Percentiles rank a stretch among this genome's conserved stretches.
Evolutionary conservation across 2,329 filamentous ascomycete genomes (phyloP).

Genomic region (Pyrenochaeta sp.): DNA sequence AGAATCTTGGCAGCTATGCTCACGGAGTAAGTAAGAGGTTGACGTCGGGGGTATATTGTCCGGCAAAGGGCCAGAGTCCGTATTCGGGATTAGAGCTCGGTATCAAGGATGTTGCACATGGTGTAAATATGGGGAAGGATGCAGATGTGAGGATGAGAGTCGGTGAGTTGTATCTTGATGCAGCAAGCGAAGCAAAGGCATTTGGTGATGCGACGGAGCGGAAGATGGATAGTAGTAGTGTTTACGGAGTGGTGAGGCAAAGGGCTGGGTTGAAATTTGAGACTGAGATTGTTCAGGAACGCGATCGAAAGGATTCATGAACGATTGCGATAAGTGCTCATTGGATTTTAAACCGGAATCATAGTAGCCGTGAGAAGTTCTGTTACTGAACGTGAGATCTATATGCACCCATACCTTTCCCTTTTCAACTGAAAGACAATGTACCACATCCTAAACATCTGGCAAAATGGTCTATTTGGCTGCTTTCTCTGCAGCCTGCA

Average conservation of each 20-base stretch:
- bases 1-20: constrained; percentile 40
- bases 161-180: constrained; percentile 53
- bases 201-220: constrained; percentile 48
- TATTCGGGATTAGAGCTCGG: constrained; percentile 60
- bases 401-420: no score
- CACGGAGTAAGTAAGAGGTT: constrained; percentile 34
- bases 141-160: constrained; percentile 51
- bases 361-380: no score
- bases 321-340: no score
- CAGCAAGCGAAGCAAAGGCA: constrained; percentile 53
- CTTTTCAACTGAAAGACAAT: no score
- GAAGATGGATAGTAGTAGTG: constrained; percentile 58
- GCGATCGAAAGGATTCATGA: constrained; percentile 20
- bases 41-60: constrained; percentile 35
- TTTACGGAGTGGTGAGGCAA: constrained; percentile 58
- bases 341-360: no score
- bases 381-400: no score
- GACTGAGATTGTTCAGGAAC: constrained; percentile 43
- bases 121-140: constrained; percentile 53
- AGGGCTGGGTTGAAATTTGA: constrained; percentile 57
- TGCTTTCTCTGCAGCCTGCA: constrained; percentile 39
- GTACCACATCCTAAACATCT: no score
- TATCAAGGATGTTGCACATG: constrained; percentile 62
- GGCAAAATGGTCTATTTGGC: constrained; percentile 13
- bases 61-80: constrained; percentile 43